Evolutionary conservation across 495 filamentous ascomycete species (phyloP), one percentile per base, ranked within the genome.

Genomic region (Parathielavia appendiculata): DNA sequence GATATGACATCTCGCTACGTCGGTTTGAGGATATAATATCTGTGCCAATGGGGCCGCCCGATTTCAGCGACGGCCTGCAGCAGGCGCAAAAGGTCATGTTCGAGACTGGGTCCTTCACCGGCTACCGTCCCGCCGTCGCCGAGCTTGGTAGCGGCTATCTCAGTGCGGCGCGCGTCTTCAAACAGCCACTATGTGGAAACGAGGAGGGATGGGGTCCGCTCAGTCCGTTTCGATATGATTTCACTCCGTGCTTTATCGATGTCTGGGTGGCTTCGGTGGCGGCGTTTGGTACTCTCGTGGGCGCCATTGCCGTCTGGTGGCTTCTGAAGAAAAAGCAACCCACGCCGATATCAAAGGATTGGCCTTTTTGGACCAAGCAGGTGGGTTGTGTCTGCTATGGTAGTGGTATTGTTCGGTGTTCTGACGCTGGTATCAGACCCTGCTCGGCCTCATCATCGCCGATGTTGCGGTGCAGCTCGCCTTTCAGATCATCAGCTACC

Each of bases 211-310:
- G 93, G 93, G 95, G 95, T 12, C 95, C 95, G 17, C 57, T 99
- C 64, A 93, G 90, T 70, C 82, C 83, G 19, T 78, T 81, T 56
- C 76, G 91, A 61, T 95, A 88, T 71, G 92, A 97, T 70, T 88
- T 99, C 71, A 97, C 95, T 39, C 91, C 95, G 56, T 99, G 95
- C 74, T 97, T 97, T 70, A 80, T 96, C 50, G 95, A 97, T 69
- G 80, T 92, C 11, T 88, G 86, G 76, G 81, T 97, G 55, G 83
- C 86, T 32, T 67, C 79, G 6, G 86, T 96, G 19, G 91, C 90
- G 11, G 76, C 81, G 5, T 91, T 82, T 72, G 89, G 93, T 12
- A 77, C 96, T 26, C 36, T 95, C 16, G 76, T 83, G 55, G 95
- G 95, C 43, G 79, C 84, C 26, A 78, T 83, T 11, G 91, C 95